phyloP scores from a whole-genome alignment of 306 rosid species.

The Mimosa bimucronata region DNA sequence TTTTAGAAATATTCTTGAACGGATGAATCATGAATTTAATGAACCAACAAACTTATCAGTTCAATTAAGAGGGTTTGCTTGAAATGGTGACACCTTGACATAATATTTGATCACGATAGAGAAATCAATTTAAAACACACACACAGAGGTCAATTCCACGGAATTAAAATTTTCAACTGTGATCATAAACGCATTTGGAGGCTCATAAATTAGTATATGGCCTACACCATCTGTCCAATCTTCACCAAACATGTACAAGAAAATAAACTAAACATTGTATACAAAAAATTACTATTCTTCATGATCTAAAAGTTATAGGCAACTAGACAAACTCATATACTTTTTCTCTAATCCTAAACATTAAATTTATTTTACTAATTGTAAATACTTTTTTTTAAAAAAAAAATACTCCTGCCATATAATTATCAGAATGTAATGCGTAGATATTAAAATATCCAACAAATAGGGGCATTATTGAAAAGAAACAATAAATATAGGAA shows the following conservation, averaged over 20 bases:
- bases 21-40: too few relatives aligned
- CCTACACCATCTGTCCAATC: background rate
- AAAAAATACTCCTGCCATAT: background rate
- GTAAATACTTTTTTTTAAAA: too few relatives aligned
- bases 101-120: background rate
- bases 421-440: background rate
- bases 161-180: background rate
- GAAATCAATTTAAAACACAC: background rate
- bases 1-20: background rate
- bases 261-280: background rate
- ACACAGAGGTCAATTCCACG: background rate
- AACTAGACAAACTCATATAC: background rate
- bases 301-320: background rate
- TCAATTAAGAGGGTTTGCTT: background rate
- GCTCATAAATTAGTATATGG: constrained; percentile 5
- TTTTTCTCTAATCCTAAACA: too few relatives aligned
- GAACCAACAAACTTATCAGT: background rate
- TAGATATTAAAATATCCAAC: background rate
- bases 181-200: background rate
- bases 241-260: background rate
- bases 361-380: too few relatives aligned
- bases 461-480: background rate
- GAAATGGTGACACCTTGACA: background rate
- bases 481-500: background rate
- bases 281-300: background rate